phyloP scores from a whole-genome alignment of 1,284 basidiomycete species.

The Ustilago crameri region DNA sequence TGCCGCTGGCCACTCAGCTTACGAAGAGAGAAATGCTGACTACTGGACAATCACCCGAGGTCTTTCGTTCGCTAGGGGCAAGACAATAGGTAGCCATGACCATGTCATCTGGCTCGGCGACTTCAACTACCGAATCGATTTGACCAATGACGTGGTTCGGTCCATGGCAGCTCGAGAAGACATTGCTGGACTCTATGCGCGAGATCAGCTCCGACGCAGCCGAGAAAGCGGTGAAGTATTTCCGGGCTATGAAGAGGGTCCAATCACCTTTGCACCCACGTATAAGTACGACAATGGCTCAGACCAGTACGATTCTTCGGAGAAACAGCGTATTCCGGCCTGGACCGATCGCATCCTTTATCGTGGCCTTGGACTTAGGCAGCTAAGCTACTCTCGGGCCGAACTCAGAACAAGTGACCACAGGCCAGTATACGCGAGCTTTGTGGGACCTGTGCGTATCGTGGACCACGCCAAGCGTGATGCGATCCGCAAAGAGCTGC shows the following conservation, averaged over 20 bases:
- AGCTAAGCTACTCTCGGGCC: slow-evolving; percentile 73
- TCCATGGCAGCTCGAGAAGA: slow-evolving; percentile 70
- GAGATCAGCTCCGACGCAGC: slow-evolving; percentile 72
- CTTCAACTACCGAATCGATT: slow-evolving; percentile 90
- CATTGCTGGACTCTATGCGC: slow-evolving; percentile 78
- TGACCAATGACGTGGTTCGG: slow-evolving; percentile 84
- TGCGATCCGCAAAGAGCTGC: slow-evolving; percentile 75
- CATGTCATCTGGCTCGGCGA: slow-evolving; percentile 92
- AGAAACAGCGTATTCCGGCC: slow-evolving; percentile 94
- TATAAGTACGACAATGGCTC: slow-evolving; percentile 83
- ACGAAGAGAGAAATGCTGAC: slow-evolving; percentile 90
- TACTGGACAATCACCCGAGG: slow-evolving; percentile 86
- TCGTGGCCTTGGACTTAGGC: slow-evolving; percentile 68
- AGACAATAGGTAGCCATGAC: slow-evolving; percentile 87
- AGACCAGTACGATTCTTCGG: slow-evolving; percentile 90
- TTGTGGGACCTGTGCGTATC: slow-evolving; percentile 80
- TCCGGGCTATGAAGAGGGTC: slow-evolving; percentile 85
- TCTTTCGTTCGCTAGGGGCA: slow-evolving; percentile 87
- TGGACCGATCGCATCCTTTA: slow-evolving; percentile 85
- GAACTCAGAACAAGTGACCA: slow-evolving; percentile 92
- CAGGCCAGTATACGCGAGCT: slow-evolving; percentile 88
- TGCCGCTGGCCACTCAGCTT: slow-evolving; percentile 89
- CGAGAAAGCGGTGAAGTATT: slow-evolving; percentile 73
- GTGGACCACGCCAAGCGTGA: slow-evolving; percentile 81
- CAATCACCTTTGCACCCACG: slow-evolving; percentile 86